Evolutionary conservation across 148 eudicot genomes (phyloP), one percentile per base, ranked within the genome.

Genomic region (Polygonum maritimum): DNA sequence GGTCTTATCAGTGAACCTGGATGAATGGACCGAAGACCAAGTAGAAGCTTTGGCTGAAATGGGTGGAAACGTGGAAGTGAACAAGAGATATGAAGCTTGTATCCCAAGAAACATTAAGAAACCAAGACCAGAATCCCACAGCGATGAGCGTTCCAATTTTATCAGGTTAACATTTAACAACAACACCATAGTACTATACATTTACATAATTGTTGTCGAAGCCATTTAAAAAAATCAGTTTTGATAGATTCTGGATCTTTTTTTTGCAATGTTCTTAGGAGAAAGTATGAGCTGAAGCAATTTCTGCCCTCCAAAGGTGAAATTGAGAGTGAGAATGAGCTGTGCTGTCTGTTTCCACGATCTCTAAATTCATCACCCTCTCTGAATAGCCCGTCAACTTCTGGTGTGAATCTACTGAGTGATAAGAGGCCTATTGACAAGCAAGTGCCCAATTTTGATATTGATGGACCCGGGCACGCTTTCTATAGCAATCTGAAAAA

Each of bases 21-120:
- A 95, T 76, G 99, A 95, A 15, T 95, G 99, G 99, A 86, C 92
- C 48, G 85, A 95, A 57, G 92, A 92, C 41, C 90, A 95, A 89
- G 97, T 95, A 75, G 86, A 78, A 78, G 45, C 75, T 45, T 78
- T 95, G 76, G 87, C 74, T 31, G 89, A 88, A 70, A 78, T 89
- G 88, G 99, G 99, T 75, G 99, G 99, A 70, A 95, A 95, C 51
- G 54, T 65, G 36, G 87, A 71, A 69, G 90, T 82, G 65, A 95
- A 95, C 84, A 82, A 48, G 79, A 92, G 87, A 77, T 95, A 89
- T 80, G 99, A 95, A 88, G 92, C 92, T 58, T 51, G 71, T 69
- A 77, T 92, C 48, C 99, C 97, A 1, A 87, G 82, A 41, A 82
- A 83, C 78, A 22, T 80, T 16, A 77, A 39, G 69, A 95, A 92